phyloP scores from a whole-genome alignment of 2,329 filamentous ascomycete genomes.

The Claviceps africana region DNA sequence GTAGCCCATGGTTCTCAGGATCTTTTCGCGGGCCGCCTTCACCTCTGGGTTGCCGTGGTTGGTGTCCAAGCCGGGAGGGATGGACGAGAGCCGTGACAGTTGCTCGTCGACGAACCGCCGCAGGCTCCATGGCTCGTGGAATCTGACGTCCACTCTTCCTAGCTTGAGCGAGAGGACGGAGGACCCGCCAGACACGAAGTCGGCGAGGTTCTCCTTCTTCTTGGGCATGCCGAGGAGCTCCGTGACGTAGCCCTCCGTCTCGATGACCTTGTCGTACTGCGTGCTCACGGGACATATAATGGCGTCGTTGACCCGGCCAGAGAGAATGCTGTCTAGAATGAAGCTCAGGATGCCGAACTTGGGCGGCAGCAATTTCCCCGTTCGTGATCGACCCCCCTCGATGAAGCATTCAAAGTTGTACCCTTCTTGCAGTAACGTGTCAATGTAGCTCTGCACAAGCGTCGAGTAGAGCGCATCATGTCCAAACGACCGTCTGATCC shows the following conservation, averaged over 20 bases:
- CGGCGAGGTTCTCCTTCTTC: conserved; percentile 81
- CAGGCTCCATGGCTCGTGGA: conserved; percentile 92
- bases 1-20: conserved; percentile 80
- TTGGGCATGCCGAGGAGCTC: conserved; percentile 91
- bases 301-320: conserved; percentile 75
- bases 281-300: conserved; percentile 93
- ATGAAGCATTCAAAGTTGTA: conserved; percentile 98
- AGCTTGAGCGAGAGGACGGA: conserved; percentile 80
- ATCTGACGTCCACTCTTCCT: conserved; percentile 85
- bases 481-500: conserved; percentile 83
- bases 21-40: conserved; percentile 47
- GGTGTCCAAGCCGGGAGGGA: conserved; percentile 28
- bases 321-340: conserved; percentile 77
- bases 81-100: conserved; percentile 36
- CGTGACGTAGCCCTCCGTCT: conserved; percentile 91
- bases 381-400: conserved; percentile 83
- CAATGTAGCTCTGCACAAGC: conserved; percentile 91
- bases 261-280: conserved; percentile 97
- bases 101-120: conserved; percentile 70
- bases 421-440: conserved; percentile 76
- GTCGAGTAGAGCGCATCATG: conserved; percentile 83
- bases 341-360: conserved; percentile 95
- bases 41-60: conserved; percentile 33
- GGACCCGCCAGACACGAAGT: conserved; percentile 73
- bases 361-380: conserved; percentile 81